Percentiles rank a stretch among this genome's conserved stretches.
Evolutionary conservation across 2,329 filamentous ascomycete species (phyloP).

Genomic region (Shiraia bambusicola): DNA sequence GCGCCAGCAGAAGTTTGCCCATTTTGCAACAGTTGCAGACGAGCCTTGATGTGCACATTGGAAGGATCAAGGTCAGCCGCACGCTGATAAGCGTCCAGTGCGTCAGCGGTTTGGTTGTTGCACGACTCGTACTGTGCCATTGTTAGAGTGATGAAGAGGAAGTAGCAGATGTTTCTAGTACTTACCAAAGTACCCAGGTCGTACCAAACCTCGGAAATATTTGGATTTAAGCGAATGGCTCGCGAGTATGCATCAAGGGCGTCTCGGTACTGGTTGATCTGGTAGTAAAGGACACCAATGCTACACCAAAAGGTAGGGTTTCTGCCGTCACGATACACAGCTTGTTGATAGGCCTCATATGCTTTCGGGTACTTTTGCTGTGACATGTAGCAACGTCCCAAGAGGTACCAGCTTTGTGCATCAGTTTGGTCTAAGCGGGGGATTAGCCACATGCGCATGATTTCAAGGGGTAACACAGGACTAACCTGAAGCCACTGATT

Average conservation of each 20-base stretch:
- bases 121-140: conserved; percentile 83
- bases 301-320: conserved; percentile 99
- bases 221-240: conserved; percentile 93
- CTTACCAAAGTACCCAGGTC: conserved; percentile 91
- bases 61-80: conserved; percentile 90
- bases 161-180: conserved; percentile 29
- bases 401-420: conserved; percentile 97
- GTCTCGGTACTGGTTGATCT: conserved; percentile 99
- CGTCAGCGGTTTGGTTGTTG: conserved; percentile 97
- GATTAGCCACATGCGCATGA: conserved; percentile 19
- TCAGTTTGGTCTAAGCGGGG: conserved; percentile 74
- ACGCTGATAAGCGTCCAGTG: conserved; percentile 90
- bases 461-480: conserved; percentile 12
- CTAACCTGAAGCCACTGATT: conserved; percentile 89
- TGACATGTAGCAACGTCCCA: conserved; percentile 98
- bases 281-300: conserved; percentile 97
- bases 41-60: conserved; percentile 95
- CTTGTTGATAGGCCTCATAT: conserved; percentile 97
- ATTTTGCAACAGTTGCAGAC: conserved; percentile 83
- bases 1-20: conserved; percentile 70
- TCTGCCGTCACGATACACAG: conserved; percentile 93
- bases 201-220: conserved; percentile 99
- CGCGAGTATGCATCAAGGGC: conserved; percentile 96
- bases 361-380: conserved; percentile 98
- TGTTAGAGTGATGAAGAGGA: conserved; percentile 14